Conservation (phyloP, 2,329 filamentous ascomycete genomes). For the Alternaria dauci region DNA sequence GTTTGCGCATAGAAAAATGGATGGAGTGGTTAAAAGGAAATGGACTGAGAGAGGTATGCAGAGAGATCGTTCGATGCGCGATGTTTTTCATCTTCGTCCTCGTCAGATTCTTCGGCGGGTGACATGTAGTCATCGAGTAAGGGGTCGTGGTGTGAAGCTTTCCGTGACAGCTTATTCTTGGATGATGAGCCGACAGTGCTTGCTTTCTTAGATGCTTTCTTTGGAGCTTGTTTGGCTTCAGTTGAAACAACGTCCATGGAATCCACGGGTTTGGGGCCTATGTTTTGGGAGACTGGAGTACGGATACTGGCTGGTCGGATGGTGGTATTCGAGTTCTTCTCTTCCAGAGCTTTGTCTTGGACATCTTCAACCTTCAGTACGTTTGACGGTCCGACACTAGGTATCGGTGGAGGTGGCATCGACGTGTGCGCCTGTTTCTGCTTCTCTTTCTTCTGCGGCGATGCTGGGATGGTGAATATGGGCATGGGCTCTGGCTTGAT, state of each 20-base stretch:
- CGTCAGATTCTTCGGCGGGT: slow-evolving; percentile 10
- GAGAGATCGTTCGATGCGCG: slow-evolving; percentile 15
- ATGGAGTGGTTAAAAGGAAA: slow-evolving; percentile 20
- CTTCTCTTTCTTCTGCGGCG: slow-evolving; percentile 8
- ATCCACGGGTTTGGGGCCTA: slow-evolving; percentile 26
- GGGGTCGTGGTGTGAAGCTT: slow-evolving; percentile 6
- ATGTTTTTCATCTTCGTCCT: slow-evolving; percentile 9
- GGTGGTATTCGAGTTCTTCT: slow-evolving; percentile 42
- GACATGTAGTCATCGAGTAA: slow-evolving; percentile 13
- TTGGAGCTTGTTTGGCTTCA: background rate
- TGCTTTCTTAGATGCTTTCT: background rate
- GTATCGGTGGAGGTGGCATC: slow-evolving; percentile 4
- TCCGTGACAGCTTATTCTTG: background rate
- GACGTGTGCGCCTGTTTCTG: slow-evolving; percentile 1
- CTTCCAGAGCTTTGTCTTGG: slow-evolving; percentile 37
- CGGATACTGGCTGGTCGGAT: slow-evolving; percentile 40
- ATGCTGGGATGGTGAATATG: slow-evolving; percentile 8
- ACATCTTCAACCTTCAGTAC: slow-evolving; percentile 23
- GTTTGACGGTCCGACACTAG: slow-evolving; percentile 16
- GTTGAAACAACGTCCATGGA: slow-evolving; percentile 8
- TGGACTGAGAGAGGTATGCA: slow-evolving; percentile 24
- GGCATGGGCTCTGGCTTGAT: slow-evolving; percentile 19
- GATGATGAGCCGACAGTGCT: background rate
- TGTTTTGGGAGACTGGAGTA: slow-evolving; percentile 35
- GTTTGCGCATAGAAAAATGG: slow-evolving; percentile 12